Evolutionary conservation across 1,139 yeast species (phyloP).

Genomic region (Saccharomyces hybrid): DNA sequence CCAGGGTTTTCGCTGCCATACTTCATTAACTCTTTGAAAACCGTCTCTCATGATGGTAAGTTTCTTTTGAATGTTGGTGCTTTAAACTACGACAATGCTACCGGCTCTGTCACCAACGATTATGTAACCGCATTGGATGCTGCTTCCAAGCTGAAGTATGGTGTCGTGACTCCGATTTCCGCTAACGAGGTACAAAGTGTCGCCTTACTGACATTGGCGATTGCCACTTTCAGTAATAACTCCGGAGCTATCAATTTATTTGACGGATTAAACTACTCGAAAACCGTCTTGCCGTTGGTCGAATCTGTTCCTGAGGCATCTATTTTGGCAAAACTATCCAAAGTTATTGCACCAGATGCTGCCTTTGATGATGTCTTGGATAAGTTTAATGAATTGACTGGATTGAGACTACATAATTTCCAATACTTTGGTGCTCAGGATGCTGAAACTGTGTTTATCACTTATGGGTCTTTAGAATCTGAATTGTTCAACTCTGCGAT

Average conservation of each 20-base stretch:
- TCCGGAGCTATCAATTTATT: conserved; percentile 13
- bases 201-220: conserved; percentile 56
- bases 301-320: conserved; percentile 30
- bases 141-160: conserved; percentile 58
- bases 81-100: conserved; percentile 52
- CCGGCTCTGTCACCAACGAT: conserved; percentile 54
- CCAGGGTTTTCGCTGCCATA: conserved; percentile 61
- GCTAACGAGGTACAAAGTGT: conserved; percentile 61
- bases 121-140: conserved; percentile 56
- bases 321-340: conserved; percentile 11
- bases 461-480: conserved; percentile 66
- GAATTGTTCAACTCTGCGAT: conserved; percentile 46
- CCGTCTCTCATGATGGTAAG: conserved; percentile 28
- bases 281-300: conserved; percentile 45
- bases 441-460: conserved; percentile 67
- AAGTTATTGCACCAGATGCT: conserved; percentile 37
- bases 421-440: conserved; percentile 58
- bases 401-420: conserved; percentile 24
- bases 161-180: conserved; percentile 65
- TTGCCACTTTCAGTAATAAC: conserved; percentile 46
- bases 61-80: conserved; percentile 70
- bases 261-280: conserved; percentile 68
- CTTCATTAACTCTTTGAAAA: conserved; percentile 44
- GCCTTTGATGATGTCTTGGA: conserved; percentile 54
- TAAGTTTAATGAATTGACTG: conserved; percentile 53